Conservation (phyloP, 805 yeast species). For the Metschnikowia noctiluminum region DNA sequence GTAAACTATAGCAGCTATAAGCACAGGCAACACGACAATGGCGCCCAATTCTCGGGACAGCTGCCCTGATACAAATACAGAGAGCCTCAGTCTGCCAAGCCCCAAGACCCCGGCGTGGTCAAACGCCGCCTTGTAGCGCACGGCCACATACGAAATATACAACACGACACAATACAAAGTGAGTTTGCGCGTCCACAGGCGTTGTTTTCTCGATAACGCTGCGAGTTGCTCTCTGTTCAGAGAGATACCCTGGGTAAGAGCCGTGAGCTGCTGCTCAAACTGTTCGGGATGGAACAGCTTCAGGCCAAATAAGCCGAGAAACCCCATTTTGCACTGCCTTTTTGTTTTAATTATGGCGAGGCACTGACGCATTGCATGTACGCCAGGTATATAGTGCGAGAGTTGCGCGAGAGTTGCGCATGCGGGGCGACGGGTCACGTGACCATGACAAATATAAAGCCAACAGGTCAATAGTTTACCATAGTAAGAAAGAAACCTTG, state of each 20-base stretch:
- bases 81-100: conserved; percentile 18
- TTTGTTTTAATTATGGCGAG: too few species aligned
- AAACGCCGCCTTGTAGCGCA: conserved; percentile 18
- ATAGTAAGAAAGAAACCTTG: too few species aligned
- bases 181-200: conserved; percentile 17
- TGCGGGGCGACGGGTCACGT: neutral
- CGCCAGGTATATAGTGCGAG: too few species aligned
- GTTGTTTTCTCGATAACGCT: conserved; percentile 15
- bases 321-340: conserved; percentile 12
- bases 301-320: conserved; percentile 16
- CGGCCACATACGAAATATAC: conserved; percentile 24
- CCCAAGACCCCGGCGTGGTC: conserved; percentile 12
- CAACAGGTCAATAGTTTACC: too few species aligned
- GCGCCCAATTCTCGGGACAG: conserved; percentile 17
- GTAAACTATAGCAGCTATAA: conserved; percentile 16
- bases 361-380: neutral
- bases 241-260: conserved; percentile 34
- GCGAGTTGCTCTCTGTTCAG: conserved; percentile 23
- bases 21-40: conserved; percentile 25
- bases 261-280: conserved; percentile 43
- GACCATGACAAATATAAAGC: neutral
- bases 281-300: conserved; percentile 38
- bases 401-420: too few species aligned
- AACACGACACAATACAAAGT: conserved; percentile 17
- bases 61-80: conserved; percentile 26